Evolutionary conservation across 371 early-diverging fungal genomes (phyloP), one percentile per base, ranked within the genome.

Genomic region (Circinella minor): DNA sequence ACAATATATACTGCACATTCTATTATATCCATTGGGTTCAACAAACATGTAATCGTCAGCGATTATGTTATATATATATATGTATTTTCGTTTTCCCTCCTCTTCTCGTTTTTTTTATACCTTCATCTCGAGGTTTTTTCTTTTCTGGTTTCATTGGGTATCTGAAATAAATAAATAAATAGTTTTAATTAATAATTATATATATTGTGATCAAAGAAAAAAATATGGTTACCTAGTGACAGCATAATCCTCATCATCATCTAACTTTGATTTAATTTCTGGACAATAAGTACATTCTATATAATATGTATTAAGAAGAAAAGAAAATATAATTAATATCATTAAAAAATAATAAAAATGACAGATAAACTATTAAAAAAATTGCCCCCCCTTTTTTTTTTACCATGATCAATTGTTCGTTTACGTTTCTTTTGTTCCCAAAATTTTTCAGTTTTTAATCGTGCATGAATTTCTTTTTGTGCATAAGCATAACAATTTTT

Each of bases 101-200:
- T 34, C 47, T n/a, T 5, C 11, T 20, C 18, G 13, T 7, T n/a
- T 36, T 10, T 51, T 68, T 62, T 34, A 27, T 3, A 89, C 88
- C 88, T 87, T 92, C 91, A 65, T 87, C 82, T 65, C 88, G 73
- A 1, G 90, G 86, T 17, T 86, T 80, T 66, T 91, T 90, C 73
- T 90, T 90, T 36, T 77, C 80, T 13, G 81, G 78, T 51, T 90
- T 90, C 14, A 84, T 71, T 5, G 92, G 94, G 68, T 91, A 93
- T 63, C 87, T 83, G 27, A 27, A 27, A 27, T 27, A 27, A 27
- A 39, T 49, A 17, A 61, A 9, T 0, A n/a, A 17, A 27, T 17
- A 27, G 18, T 20, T 18, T 36, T 37, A n/a, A 20, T 17, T 46
- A 18, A 64, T 80, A 78, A 6, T 49, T 81, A 81, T 18, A 60